phyloP scores from a whole-genome alignment of 805 yeast genomes.

The Saccharomyces mikatae region DNA sequence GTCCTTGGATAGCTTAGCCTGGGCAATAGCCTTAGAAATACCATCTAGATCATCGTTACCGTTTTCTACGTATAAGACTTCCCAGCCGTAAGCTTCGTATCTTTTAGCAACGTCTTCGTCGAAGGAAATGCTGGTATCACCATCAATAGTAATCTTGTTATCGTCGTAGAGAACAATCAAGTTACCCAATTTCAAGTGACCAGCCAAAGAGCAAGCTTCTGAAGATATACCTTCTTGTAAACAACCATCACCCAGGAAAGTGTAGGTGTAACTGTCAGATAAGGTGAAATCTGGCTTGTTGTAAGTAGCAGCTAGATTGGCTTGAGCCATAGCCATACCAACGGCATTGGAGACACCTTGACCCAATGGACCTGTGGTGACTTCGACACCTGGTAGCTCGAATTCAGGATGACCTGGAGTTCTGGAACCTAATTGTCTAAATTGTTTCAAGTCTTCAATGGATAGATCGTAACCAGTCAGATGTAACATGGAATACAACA shows the following conservation, averaged over 20 bases:
- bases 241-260: conserved; percentile 93
- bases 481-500: conserved; percentile 78
- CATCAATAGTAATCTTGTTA: conserved; percentile 95
- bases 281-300: conserved; percentile 70
- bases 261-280: conserved; percentile 68
- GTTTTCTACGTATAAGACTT: conserved; percentile 63
- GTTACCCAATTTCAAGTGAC: conserved; percentile 88
- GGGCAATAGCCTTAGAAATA: conserved; percentile 64
- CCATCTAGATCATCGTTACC: conserved; percentile 75
- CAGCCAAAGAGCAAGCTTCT: conserved; percentile 92
- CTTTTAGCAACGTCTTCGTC: conserved; percentile 85
- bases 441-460: conserved; percentile 78
- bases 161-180: conserved; percentile 94
- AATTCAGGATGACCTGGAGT: conserved; percentile 98
- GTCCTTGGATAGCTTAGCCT: conserved; percentile 65
- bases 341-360: conserved; percentile 96
- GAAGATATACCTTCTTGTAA: conserved; percentile 96
- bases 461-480: conserved; percentile 69
- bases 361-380: conserved; percentile 97
- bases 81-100: conserved; percentile 93
- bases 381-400: conserved; percentile 88
- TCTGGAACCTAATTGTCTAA: conserved; percentile 84
- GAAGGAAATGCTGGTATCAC: conserved; percentile 81
- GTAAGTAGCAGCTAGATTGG: conserved; percentile 83
- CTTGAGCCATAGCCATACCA: conserved; percentile 92